phyloP scores from a whole-genome alignment of 305 asterid genomes.

The Fraxinus ornus region DNA sequence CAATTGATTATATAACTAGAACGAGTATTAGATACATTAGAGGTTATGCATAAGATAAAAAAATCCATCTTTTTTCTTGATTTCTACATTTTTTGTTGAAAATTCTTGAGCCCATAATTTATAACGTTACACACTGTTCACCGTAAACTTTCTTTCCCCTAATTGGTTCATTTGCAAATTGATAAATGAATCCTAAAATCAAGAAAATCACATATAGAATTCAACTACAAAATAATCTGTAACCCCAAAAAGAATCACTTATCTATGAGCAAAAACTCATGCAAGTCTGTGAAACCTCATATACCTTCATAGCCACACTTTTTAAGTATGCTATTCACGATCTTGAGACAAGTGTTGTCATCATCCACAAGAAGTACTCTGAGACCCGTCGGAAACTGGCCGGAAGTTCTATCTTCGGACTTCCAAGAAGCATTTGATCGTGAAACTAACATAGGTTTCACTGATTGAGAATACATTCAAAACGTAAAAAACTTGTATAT shows the following conservation, averaged over 20 bases:
- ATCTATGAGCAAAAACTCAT: background rate
- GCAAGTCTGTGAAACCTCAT: background rate
- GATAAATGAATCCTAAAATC: background rate
- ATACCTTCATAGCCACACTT: slow-evolving; percentile 74
- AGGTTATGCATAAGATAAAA: slow-evolving; percentile 24
- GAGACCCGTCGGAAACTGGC: slow-evolving; percentile 82
- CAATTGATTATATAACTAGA: slow-evolving; percentile 25
- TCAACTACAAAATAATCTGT: slow-evolving; percentile 11
- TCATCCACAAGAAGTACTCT: slow-evolving; percentile 88
- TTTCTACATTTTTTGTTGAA: background rate
- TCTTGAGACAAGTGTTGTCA: slow-evolving; percentile 79
- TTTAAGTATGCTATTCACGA: slow-evolving; percentile 74
- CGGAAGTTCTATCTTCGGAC: slow-evolving; percentile 55
- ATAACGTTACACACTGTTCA: background rate
- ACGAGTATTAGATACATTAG: background rate
- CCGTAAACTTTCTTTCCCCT: background rate
- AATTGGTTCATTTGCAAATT: background rate
- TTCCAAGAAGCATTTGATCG: slow-evolving; percentile 49
- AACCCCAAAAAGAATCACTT: slow-evolving; percentile 9
- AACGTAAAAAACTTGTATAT: background rate
- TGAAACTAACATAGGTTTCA: slow-evolving; percentile 37
- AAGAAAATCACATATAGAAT: background rate
- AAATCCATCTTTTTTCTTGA: slow-evolving; percentile 14
- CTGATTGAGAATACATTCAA: slow-evolving; percentile 47
- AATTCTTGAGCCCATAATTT: background rate